A percentile compares a stretch with the other conserved stretches of the same genome.
Evolutionary conservation across 1,284 basidiomycete species (phyloP).

Genomic region (Meira miltonrushii): DNA sequence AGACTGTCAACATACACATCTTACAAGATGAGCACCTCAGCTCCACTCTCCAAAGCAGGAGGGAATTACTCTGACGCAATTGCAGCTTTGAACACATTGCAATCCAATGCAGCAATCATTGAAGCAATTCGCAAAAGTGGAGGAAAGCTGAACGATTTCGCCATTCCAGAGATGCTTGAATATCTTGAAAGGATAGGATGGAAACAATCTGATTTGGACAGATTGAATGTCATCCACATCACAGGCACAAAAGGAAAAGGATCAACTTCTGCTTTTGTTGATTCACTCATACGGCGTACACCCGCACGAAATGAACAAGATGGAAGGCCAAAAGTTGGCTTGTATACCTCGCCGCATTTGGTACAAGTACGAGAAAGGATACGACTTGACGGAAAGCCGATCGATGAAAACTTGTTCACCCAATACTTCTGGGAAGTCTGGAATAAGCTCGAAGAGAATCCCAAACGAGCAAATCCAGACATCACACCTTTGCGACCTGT

Average conservation of each 20-base stretch:
- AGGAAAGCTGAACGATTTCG: constrained; percentile 63
- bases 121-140: constrained; percentile 77
- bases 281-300: constrained; percentile 41
- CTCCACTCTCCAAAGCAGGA: background rate
- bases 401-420: constrained; percentile 81
- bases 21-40: too few relatives aligned
- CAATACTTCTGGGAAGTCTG: constrained; percentile 95
- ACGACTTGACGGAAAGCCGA: constrained; percentile 80
- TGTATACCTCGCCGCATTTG: constrained; percentile 96
- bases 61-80: constrained; percentile 66
- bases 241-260: constrained; percentile 99
- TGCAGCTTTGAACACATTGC: constrained; percentile 79
- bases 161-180: constrained; percentile 83
- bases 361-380: constrained; percentile 94
- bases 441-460: constrained; percentile 74
- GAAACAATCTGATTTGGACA: constrained; percentile 66
- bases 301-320: constrained; percentile 8
- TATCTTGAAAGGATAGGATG: constrained; percentile 85
- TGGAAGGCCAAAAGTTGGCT: constrained; percentile 56
- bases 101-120: constrained; percentile 86
- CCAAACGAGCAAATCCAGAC: constrained; percentile 20
- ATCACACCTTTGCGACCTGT: constrained; percentile 69
- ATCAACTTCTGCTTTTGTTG: constrained; percentile 81
- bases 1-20: too few relatives aligned
- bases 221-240: constrained; percentile 88